These are phyloP conservation scores for Neurospora intermedia DNA, from an alignment of 495 filamentous ascomycete species.

Conservation along the genomic window DNA sequence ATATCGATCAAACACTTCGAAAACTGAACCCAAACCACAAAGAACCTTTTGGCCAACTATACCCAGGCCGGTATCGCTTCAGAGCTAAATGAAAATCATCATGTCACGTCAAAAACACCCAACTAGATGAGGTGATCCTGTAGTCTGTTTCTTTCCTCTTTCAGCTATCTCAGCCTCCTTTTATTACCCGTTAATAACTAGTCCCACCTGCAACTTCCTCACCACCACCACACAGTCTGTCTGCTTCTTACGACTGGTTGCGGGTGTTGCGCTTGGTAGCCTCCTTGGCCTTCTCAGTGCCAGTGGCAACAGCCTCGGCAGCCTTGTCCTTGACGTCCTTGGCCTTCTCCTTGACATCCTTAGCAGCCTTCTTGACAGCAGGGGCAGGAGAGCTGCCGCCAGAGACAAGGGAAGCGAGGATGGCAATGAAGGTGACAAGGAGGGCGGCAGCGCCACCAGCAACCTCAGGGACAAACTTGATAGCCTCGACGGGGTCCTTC, in stretches of 20 bases:
- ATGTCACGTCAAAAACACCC: not conserved
- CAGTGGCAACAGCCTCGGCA: conserved; percentile 53
- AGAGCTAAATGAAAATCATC: not conserved
- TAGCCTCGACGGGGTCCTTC: conserved; percentile 78
- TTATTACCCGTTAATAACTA: conserved; percentile 8
- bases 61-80: not conserved
- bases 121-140: not conserved
- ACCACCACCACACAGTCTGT: not conserved
- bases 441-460: conserved; percentile 67
- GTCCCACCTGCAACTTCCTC: conserved; percentile 4
- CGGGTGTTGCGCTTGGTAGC: conserved; percentile 45
- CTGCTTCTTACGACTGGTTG: conserved; percentile 27
- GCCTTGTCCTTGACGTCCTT: conserved; percentile 71
- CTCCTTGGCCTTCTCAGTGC: conserved; percentile 55
- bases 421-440: conserved; percentile 53
- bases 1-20: not conserved
- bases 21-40: not conserved
- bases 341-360: conserved; percentile 64
- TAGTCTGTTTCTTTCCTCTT: not conserved
- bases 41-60: not conserved
- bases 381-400: conserved; percentile 30
- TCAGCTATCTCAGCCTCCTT: conserved; percentile 3
- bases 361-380: conserved; percentile 44
- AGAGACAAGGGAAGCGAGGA: conserved; percentile 48
- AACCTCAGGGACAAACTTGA: conserved; percentile 86